Conservation (phyloP, 2,329 filamentous ascomycete species). For the Colletotrichum destructivum region DNA sequence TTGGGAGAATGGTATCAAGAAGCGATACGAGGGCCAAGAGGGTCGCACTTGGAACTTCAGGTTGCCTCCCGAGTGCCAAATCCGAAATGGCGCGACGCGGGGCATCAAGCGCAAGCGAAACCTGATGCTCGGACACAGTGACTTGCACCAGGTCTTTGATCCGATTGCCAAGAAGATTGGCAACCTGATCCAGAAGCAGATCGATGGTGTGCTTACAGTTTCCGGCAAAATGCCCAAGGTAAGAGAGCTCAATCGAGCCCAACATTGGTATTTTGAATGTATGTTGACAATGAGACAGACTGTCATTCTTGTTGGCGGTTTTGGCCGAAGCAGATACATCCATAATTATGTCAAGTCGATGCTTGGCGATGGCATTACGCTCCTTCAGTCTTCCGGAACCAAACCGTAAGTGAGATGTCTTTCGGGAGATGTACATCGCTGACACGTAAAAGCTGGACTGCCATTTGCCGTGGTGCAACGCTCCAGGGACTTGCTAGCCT, state of each 20-base stretch:
- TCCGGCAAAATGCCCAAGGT: constrained; percentile 47
- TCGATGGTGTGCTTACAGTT: constrained; percentile 40
- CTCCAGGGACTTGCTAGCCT: constrained; percentile 43
- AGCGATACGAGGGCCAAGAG: constrained; percentile 39
- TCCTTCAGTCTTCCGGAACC: constrained; percentile 50
- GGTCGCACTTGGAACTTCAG: constrained; percentile 40
- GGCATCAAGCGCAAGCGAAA: constrained; percentile 17
- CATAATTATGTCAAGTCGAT: constrained; percentile 39
- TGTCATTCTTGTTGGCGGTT: constrained; percentile 56
- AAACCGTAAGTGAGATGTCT: constrained; percentile 51
- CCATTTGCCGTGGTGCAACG: constrained; percentile 54
- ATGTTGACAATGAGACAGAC: constrained; percentile 46
- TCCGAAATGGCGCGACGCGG: neutral
- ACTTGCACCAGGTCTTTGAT: constrained; percentile 46
- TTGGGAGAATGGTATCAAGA: constrained; percentile 49
- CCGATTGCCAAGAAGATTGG: constrained; percentile 45
- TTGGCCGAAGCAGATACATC: constrained; percentile 53
- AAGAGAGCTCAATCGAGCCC: neutral
- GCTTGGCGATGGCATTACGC: constrained; percentile 13
- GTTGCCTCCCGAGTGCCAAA: constrained; percentile 37
- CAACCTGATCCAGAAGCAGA: constrained; percentile 47
- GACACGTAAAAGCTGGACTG: constrained; percentile 50
- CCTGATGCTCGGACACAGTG: constrained; percentile 17
- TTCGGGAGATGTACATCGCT: neutral
- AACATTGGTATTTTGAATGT: fast-evolving